Percentiles rank a stretch among this genome's conserved stretches.
Conservation (phyloP, 805 yeast species). For the Candida vaughaniae region DNA sequence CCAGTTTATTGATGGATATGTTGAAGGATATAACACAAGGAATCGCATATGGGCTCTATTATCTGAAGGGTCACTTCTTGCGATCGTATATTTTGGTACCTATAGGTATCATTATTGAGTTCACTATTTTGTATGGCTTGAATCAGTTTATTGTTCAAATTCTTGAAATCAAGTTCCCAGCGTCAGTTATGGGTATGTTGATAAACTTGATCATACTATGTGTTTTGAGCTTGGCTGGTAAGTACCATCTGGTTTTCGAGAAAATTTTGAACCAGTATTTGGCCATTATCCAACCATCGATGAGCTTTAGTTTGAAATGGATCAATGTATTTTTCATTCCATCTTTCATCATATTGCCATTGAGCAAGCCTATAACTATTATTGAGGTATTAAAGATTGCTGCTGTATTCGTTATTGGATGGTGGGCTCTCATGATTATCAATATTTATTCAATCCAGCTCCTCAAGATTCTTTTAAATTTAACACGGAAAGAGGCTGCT, state of each 20-base stretch:
- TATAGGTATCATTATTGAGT: slow-evolving; percentile 44
- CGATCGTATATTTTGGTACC: slow-evolving; percentile 49
- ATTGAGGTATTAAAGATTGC: slow-evolving; percentile 72
- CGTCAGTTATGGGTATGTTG: slow-evolving; percentile 71
- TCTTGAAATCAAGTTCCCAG: slow-evolving; percentile 56
- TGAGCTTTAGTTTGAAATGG: slow-evolving; percentile 71
- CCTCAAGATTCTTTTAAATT: slow-evolving; percentile 20
- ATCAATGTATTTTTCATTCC: slow-evolving; percentile 79
- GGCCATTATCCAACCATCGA: slow-evolving; percentile 53
- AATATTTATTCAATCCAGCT: slow-evolving; percentile 39
- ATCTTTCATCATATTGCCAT: slow-evolving; percentile 68
- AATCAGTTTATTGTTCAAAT: slow-evolving; percentile 46
- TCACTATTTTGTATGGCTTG: slow-evolving; percentile 52
- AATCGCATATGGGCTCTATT: slow-evolving; percentile 28
- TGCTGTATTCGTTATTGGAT: slow-evolving; percentile 70
- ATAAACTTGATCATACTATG: slow-evolving; percentile 50
- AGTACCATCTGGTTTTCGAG: slow-evolving; percentile 16
- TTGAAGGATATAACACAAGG: slow-evolving; percentile 2
- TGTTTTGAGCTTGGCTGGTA: slow-evolving; percentile 26
- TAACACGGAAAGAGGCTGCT: slow-evolving; percentile 1
- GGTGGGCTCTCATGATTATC: slow-evolving; percentile 46
- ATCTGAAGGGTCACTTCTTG: slow-evolving; percentile 33
- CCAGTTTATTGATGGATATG: not conserved
- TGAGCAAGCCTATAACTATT: slow-evolving; percentile 62
- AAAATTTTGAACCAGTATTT: slow-evolving; percentile 28